Base-by-base conservation (phyloP, 2,329 filamentous ascomycete genomes). In the Orbilia oligospora region DNA sequence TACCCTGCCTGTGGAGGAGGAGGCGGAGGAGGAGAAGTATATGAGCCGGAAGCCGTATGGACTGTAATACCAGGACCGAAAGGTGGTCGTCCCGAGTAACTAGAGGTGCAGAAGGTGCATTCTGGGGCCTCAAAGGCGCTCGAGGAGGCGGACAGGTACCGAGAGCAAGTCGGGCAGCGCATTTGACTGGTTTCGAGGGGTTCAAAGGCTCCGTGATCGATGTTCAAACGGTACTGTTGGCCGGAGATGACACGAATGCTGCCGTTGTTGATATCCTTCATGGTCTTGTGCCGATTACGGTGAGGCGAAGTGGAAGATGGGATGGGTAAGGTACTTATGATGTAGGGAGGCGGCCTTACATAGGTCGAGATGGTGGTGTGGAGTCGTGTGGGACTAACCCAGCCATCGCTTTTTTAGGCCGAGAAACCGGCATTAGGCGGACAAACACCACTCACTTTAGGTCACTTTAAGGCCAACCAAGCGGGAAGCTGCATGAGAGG, bases 161-260 rank as follows among this genome's bases (percentile, higher is more conserved):
- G 75, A 56, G 75, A 78, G 46, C 75, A 78, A 24, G 75, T 78
- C 14, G 68, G 64, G 55, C 75, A 78, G 44, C 63, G 75, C 68
- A 71, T 72, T 18, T 44, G 61, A n/a, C 16, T 63, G 20, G 49
- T 27, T 27, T 70, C 58, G 22, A 46, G 14, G 6, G 67, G 53
- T 55, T 71, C 44, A 63, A 61, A 71, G 20, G 58, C 51, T 38
- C 58, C 63, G 46, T 61, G 63, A 20, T 53, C 49, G 30, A 75
- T 55, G 44, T 75, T 75, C 8, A 67, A 22, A 5, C 66, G 61
- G 20, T 71, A 63, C 44, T 72, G 75, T 22, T 38, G 68, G 46
- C 75, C 64, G 24, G 61, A 33, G 30, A 48, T 68, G 18, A 64
- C 44, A 41, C 68, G 69, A 24, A 78, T 36, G 30, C 68, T 72